A percentile compares a stretch with the other conserved stretches of the same genome.
These are phyloP conservation scores for Geotrichum bryndzae DNA, from an alignment of 1,139 yeast species.

Conservation along the genomic window DNA sequence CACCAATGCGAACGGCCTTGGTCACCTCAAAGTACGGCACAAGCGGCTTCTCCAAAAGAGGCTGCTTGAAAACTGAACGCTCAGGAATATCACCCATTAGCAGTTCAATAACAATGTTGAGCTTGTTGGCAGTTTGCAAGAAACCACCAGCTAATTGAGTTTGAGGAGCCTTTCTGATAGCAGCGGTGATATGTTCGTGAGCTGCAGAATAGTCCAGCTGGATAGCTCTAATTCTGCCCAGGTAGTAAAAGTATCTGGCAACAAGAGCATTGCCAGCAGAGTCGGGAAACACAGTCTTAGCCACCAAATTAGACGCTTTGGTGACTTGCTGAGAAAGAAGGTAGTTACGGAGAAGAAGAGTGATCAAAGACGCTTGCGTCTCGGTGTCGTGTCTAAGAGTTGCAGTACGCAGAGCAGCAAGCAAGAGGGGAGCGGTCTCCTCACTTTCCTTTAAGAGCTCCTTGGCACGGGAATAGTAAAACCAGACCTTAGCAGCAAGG, in stretches of 20 bases:
- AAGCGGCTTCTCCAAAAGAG: constrained; percentile 51
- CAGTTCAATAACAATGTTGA: constrained; percentile 81
- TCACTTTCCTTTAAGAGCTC: constrained; percentile 56
- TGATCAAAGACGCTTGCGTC: constrained; percentile 81
- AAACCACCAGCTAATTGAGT: constrained; percentile 81
- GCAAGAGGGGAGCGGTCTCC: constrained; percentile 60
- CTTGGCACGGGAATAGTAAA: constrained; percentile 73
- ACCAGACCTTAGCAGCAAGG: constrained; percentile 89
- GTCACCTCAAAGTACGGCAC: constrained; percentile 83
- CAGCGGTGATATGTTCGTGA: constrained; percentile 82
- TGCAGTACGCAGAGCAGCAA: constrained; percentile 76
- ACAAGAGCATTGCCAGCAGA: constrained; percentile 81
- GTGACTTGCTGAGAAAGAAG: constrained; percentile 71
- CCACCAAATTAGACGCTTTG: constrained; percentile 84
- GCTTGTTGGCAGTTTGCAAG: constrained; percentile 82
- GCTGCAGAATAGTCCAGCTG: constrained; percentile 92
- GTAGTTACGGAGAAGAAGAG: constrained; percentile 76
- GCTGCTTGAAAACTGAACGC: constrained; percentile 67
- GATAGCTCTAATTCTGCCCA: constrained; percentile 83
- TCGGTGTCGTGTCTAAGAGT: constrained; percentile 89
- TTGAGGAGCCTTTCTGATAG: constrained; percentile 96
- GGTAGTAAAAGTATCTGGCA: constrained; percentile 85
- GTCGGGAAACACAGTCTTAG: constrained; percentile 82
- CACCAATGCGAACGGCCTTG: constrained; percentile 89
- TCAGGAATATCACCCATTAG: constrained; percentile 98